These are phyloP conservation scores for Metschnikowia rubicola DNA, from an alignment of 805 yeast genomes.

Conservation along the genomic window DNA sequence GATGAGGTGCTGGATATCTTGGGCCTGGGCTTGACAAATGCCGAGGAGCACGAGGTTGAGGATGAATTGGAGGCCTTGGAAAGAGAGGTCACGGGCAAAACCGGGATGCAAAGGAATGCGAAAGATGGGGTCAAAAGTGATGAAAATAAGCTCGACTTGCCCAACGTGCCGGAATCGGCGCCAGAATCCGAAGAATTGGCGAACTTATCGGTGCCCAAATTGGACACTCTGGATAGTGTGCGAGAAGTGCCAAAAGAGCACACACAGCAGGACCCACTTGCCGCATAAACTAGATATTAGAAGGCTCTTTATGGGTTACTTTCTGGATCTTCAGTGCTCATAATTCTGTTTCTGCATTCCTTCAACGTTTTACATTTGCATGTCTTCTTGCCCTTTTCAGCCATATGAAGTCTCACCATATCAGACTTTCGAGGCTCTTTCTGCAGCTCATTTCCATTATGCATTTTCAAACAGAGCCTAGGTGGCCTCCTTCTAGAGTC, in stretches of 20 bases:
- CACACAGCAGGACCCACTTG: conserved; percentile 2
- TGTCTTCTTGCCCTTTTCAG: too few relatives aligned
- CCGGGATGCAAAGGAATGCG: not conserved
- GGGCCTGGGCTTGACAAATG: conserved; percentile 37
- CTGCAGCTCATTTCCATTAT: too few relatives aligned
- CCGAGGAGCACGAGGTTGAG: conserved; percentile 62
- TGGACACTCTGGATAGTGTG: too few relatives aligned
- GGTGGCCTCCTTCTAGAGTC: too few relatives aligned
- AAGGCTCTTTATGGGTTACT: too few relatives aligned
- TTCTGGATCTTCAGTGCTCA: too few relatives aligned
- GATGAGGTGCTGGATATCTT: conserved; percentile 63
- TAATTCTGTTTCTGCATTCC: too few relatives aligned
- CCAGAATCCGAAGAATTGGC: conserved; percentile 16
- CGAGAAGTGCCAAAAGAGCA: not conserved
- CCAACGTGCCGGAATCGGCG: conserved; percentile 10
- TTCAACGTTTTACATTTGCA: too few relatives aligned
- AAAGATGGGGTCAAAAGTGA: not conserved
- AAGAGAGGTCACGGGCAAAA: conserved; percentile 33
- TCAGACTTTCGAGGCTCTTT: too few relatives aligned
- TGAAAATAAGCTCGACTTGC: conserved; percentile 8
- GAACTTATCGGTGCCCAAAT: not conserved
- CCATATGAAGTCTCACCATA: too few relatives aligned
- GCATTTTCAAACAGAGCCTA: too few relatives aligned
- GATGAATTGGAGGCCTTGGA: conserved; percentile 56
- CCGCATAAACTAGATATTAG: not conserved